Percentiles rank a stretch among this genome's conserved stretches.
These are phyloP conservation scores for Amphicarpaea edgeworthii DNA, from an alignment of 306 rosid genomes.

Conservation along the genomic window DNA sequence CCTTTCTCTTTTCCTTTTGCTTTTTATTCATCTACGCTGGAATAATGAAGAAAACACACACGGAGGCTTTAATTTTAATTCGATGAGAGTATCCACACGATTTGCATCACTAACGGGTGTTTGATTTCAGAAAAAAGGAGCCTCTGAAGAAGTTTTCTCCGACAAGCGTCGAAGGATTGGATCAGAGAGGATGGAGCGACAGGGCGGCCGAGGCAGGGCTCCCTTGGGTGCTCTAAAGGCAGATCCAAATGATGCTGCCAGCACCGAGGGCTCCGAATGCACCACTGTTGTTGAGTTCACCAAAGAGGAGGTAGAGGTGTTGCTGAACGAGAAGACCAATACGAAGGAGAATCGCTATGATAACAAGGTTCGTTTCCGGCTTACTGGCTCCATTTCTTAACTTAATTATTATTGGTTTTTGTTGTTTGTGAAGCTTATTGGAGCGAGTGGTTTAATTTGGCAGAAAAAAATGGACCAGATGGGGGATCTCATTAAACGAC, in stretches of 20 bases:
- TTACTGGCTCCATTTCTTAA: not conserved
- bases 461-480: constrained; percentile 73
- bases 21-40: too few relatives aligned
- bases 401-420: not conserved
- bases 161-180: constrained; percentile 88
- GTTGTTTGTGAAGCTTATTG: not conserved
- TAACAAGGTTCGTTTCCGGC: constrained; percentile 67
- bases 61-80: not conserved
- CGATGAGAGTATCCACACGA: not conserved
- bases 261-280: constrained; percentile 59
- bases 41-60: too few relatives aligned
- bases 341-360: constrained; percentile 66
- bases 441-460: not conserved
- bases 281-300: constrained; percentile 73
- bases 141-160: constrained; percentile 58
- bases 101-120: not conserved
- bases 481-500: constrained; percentile 65
- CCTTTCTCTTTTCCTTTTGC: not conserved
- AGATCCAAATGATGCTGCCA: constrained; percentile 46
- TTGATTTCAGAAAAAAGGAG: constrained; percentile 62
- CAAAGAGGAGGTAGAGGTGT: constrained; percentile 70
- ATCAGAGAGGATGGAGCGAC: constrained; percentile 55
- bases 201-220: constrained; percentile 50
- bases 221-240: constrained; percentile 57
- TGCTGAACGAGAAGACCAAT: constrained; percentile 67